A percentile compares a stretch with the other conserved stretches of the same genome.
phyloP scores from a whole-genome alignment of 176 grass and related monocot species.

The Triticum monococcum region DNA sequence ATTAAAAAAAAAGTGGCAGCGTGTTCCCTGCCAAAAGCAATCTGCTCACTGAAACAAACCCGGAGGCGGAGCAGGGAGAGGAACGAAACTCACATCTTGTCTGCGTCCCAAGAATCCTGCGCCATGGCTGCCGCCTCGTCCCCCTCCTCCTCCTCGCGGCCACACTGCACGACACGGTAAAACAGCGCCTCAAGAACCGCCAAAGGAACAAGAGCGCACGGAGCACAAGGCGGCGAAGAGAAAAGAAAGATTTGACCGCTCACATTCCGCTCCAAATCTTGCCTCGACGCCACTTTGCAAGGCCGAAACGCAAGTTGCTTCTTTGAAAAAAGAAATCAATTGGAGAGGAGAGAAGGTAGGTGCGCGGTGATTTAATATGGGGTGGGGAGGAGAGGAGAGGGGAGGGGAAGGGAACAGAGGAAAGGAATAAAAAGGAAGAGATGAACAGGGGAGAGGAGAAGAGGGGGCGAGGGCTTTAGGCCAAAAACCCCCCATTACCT shows the following conservation, averaged over 20 bases:
- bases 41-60: background rate
- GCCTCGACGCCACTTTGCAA: background rate
- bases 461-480: background rate
- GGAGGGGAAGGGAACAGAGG: slow-evolving; percentile 11
- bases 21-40: background rate
- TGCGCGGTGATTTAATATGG: background rate
- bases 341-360: background rate
- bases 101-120: slow-evolving; percentile 60
- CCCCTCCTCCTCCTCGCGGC: background rate
- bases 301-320: slow-evolving; percentile 21
- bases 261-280: slow-evolving; percentile 43
- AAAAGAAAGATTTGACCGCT: slow-evolving; percentile 34
- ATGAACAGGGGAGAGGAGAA: slow-evolving; percentile 12
- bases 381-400: background rate
- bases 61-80: background rate
- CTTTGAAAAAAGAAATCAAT: slow-evolving; percentile 11
- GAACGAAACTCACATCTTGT: slow-evolving; percentile 57
- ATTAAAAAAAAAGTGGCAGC: background rate
- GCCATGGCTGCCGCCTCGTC: slow-evolving; percentile 36
- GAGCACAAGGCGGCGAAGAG: background rate
- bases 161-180: slow-evolving; percentile 30
- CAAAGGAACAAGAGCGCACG: background rate
- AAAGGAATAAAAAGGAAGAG: slow-evolving; percentile 29
- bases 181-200: slow-evolving; percentile 13
- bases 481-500: background rate